Evolutionary conservation across 805 yeast species (phyloP).

Genomic region (Metschnikowia borealis): DNA sequence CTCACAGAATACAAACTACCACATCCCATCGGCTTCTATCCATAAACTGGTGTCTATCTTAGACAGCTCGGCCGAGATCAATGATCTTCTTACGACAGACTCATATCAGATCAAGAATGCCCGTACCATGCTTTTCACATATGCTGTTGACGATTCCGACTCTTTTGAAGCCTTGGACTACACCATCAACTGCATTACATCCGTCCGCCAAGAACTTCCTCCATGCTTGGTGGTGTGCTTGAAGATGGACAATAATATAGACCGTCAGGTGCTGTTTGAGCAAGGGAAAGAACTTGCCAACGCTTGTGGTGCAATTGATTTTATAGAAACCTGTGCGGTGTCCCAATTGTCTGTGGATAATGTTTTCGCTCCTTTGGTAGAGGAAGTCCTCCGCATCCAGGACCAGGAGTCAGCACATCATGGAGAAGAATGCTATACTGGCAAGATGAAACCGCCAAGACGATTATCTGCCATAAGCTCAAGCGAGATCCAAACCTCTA

Average conservation of each 20-base stretch:
- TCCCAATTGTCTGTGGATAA: slow-evolving; percentile 20
- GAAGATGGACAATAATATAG: slow-evolving; percentile 23
- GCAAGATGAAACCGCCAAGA: background rate
- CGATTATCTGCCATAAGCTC: background rate
- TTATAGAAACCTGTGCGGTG: slow-evolving; percentile 27
- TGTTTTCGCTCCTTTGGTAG: slow-evolving; percentile 28
- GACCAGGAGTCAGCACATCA: background rate
- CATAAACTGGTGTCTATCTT: slow-evolving; percentile 28
- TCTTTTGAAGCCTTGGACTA: slow-evolving; percentile 30
- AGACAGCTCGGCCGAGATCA: slow-evolving; percentile 26
- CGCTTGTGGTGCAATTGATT: slow-evolving; percentile 24
- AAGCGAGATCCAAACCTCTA: background rate
- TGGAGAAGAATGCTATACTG: background rate
- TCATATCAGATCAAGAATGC: slow-evolving; percentile 29
- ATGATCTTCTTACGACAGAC: slow-evolving; percentile 25
- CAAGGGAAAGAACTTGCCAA: slow-evolving; percentile 30
- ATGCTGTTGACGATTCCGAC: slow-evolving; percentile 24
- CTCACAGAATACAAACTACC: background rate
- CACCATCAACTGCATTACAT: slow-evolving; percentile 21
- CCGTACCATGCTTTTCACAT: slow-evolving; percentile 26
- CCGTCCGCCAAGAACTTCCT: slow-evolving; percentile 24
- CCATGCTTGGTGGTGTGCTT: slow-evolving; percentile 31
- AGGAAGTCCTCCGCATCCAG: slow-evolving; percentile 6
- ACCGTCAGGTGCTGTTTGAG: slow-evolving; percentile 26
- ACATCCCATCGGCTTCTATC: background rate